Evolutionary conservation across 768 basidiomycete species (phyloP).

Genomic region (Amanita phalloides): DNA sequence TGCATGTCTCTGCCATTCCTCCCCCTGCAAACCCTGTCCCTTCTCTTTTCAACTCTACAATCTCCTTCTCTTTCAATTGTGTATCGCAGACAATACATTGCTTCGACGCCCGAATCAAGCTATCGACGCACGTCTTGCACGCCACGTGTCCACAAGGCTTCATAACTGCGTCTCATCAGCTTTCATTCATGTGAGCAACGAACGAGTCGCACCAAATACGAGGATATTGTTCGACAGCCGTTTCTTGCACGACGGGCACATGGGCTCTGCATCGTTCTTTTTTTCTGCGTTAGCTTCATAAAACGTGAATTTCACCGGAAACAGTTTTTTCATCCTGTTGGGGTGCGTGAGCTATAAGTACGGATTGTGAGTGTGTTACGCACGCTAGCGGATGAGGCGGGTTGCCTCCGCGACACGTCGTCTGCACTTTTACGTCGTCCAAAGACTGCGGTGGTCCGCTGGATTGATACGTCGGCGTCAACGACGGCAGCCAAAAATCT

Average conservation of each 20-base stretch:
- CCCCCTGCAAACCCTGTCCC: conserved; percentile 94
- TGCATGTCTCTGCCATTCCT: conserved; percentile 84
- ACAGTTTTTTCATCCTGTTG: conserved; percentile 68
- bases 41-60: conserved; percentile 82
- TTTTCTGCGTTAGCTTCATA: conserved; percentile 21
- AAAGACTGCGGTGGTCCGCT: conserved; percentile 53
- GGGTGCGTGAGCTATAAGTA: conserved; percentile 1
- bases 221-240: conserved; percentile 68
- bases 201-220: conserved; percentile 46
- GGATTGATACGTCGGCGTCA: conserved; percentile 75
- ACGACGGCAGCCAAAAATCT: conserved; percentile 93
- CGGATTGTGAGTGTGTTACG: conserved; percentile 17
- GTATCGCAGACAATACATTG: conserved; percentile 87
- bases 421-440: conserved; percentile 76
- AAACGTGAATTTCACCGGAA: conserved; percentile 71
- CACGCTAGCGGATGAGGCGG: conserved; percentile 73
- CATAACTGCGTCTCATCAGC: conserved; percentile 38
- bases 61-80: conserved; percentile 51
- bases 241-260: conserved; percentile 87
- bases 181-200: neutral
- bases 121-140: conserved; percentile 86
- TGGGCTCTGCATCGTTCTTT: conserved; percentile 51
- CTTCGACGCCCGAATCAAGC: conserved; percentile 65
- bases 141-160: conserved; percentile 86
- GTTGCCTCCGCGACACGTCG: conserved; percentile 76